Evolutionary conservation across 306 rosid genomes (phyloP).

Genomic region (Delonix regia): DNA sequence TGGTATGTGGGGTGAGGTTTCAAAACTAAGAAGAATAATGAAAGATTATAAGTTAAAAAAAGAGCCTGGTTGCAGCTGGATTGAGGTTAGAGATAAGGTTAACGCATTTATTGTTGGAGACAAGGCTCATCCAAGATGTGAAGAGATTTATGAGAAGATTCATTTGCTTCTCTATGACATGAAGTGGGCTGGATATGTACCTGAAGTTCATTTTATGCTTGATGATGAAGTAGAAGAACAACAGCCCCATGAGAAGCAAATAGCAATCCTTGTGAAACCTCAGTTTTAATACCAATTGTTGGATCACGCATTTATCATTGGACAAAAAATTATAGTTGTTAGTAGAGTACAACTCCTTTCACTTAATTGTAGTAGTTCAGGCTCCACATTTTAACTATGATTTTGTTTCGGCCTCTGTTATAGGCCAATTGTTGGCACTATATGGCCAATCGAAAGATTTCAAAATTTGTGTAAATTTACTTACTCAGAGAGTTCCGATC

Average conservation of each 20-base stretch:
- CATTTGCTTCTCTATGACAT: constrained; percentile 67
- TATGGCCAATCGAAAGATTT: constrained; percentile 14
- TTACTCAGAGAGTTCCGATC: constrained; percentile 1
- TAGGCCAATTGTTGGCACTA: no score
- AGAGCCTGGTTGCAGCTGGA: constrained; percentile 97
- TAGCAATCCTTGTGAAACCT: not conserved
- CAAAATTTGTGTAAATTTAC: not conserved
- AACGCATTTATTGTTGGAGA: constrained; percentile 81
- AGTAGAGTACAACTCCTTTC: no score
- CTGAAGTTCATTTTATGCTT: constrained; percentile 44
- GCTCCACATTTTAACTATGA: no score
- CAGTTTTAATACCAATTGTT: no score
- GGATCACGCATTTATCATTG: no score
- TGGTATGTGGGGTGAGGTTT: constrained; percentile 80
- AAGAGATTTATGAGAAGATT: constrained; percentile 63
- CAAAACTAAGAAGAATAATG: constrained; percentile 72
- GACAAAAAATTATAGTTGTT: no score
- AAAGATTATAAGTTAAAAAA: constrained; percentile 62
- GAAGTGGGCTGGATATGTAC: constrained; percentile 61
- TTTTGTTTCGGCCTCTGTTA: no score
- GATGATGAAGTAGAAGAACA: constrained; percentile 53
- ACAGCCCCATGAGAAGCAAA: constrained; percentile 35
- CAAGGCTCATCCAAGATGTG: constrained; percentile 81
- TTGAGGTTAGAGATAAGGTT: constrained; percentile 79
- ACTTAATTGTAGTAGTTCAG: no score